phyloP scores from a whole-genome alignment of 805 yeast genomes.

The Myxozyma udenii region DNA sequence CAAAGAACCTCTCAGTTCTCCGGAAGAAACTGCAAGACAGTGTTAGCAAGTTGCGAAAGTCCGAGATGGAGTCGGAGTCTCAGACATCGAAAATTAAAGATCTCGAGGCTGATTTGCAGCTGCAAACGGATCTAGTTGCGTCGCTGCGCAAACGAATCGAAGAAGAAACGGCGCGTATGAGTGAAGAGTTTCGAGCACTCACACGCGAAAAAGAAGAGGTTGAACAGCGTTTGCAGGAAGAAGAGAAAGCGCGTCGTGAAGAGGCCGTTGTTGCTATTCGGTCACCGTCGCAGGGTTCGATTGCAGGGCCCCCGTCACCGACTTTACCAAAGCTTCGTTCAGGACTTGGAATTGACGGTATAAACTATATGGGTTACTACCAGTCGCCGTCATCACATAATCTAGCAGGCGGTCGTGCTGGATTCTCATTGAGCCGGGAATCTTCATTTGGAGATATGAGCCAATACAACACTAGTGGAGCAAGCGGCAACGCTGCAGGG shows the following conservation, averaged over 20 bases:
- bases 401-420: background rate
- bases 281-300: constrained; percentile 14
- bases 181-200: constrained; percentile 25
- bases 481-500: constrained; percentile 1
- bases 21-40: constrained; percentile 21
- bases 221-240: constrained; percentile 24
- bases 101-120: constrained; percentile 21
- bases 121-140: constrained; percentile 17
- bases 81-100: constrained; percentile 12
- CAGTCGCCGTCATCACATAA: background rate
- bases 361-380: too few relatives aligned
- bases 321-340: constrained; percentile 10
- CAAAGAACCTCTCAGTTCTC: constrained; percentile 33
- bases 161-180: constrained; percentile 19
- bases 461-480: background rate
- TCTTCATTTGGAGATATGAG: constrained; percentile 19
- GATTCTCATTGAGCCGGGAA: constrained; percentile 8
- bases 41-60: background rate
- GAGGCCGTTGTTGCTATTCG: constrained; percentile 8
- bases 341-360: constrained; percentile 2
- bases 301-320: constrained; percentile 9
- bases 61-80: constrained; percentile 15
- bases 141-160: constrained; percentile 22
- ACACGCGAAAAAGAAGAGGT: constrained; percentile 30
- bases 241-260: constrained; percentile 28